Conservation (phyloP, 1,284 basidiomycete genomes). For the Tilletiaria anomala region DNA sequence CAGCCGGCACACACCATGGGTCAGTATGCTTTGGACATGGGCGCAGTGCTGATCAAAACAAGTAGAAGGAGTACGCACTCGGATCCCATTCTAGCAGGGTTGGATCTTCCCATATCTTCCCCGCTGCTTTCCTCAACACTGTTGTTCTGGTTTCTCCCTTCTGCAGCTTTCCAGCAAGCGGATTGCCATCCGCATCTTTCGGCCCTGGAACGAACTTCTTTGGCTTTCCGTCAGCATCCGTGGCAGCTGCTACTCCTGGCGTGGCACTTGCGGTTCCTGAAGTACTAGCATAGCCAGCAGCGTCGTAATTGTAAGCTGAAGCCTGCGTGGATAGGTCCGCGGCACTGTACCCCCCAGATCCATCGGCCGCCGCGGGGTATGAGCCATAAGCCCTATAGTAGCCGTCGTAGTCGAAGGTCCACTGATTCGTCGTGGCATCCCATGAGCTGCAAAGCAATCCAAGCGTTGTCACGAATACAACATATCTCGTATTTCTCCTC, state of each 20-base stretch:
- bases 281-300: conserved; percentile 5
- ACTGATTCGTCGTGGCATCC: conserved; percentile 25
- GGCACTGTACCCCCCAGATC: neutral
- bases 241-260: neutral
- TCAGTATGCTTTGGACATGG: neutral
- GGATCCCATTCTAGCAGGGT: conserved; percentile 96
- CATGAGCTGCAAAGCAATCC: conserved; percentile 18
- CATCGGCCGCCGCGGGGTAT: neutral
- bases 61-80: conserved; percentile 48
- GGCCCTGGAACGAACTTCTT: conserved; percentile 6
- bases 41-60: conserved; percentile 1
- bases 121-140: conserved; percentile 82
- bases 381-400: conserved; percentile 27
- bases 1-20: neutral
- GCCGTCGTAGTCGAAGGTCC: conserved; percentile 35
- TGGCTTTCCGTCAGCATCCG: conserved; percentile 1
- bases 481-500: neutral
- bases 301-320: neutral
- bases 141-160: conserved; percentile 86
- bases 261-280: conserved; percentile 1
- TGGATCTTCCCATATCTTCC: conserved; percentile 95
- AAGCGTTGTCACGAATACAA: neutral
- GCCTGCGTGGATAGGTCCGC: neutral
- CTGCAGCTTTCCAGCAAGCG: conserved; percentile 42
- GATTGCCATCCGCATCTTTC: conserved; percentile 9